phyloP scores from a whole-genome alignment of 2,329 filamentous ascomycete species.

The Alternaria consortialis region DNA sequence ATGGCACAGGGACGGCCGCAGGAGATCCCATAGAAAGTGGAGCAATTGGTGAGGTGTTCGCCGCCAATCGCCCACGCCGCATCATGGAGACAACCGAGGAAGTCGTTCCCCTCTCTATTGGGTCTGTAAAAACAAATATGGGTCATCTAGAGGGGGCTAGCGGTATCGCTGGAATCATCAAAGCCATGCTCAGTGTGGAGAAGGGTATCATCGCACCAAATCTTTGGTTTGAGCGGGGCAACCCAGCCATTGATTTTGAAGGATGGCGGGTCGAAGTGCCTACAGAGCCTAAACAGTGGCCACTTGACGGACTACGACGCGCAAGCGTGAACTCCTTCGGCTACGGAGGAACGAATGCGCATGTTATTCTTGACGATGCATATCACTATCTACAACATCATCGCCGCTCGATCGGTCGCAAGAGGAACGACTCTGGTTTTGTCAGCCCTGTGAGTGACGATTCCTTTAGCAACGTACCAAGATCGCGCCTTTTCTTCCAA shows the following conservation, averaged over 20 bases:
- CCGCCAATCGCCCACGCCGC: constrained; percentile 8
- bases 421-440: constrained; percentile 13
- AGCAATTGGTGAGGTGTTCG: constrained; percentile 17
- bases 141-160: constrained; percentile 54
- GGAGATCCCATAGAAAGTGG: constrained; percentile 34
- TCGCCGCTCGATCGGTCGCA: background rate
- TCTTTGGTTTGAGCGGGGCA: constrained; percentile 22
- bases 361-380: constrained; percentile 38
- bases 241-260: constrained; percentile 25
- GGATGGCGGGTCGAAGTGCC: constrained; percentile 22
- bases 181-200: constrained; percentile 53
- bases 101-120: constrained; percentile 19
- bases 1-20: constrained; percentile 41
- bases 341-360: constrained; percentile 36
- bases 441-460: constrained; percentile 15
- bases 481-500: constrained; percentile 18
- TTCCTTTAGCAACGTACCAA: background rate
- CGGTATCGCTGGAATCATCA: constrained; percentile 52
- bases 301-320: constrained; percentile 18
- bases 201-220: constrained; percentile 45
- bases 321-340: constrained; percentile 33
- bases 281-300: constrained; percentile 23
- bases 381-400: constrained; percentile 21
- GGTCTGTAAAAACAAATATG: constrained; percentile 50
- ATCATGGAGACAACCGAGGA: constrained; percentile 7